phyloP scores from a whole-genome alignment of 371 early-diverging fungal species.

The Haplosporangium sp. region DNA sequence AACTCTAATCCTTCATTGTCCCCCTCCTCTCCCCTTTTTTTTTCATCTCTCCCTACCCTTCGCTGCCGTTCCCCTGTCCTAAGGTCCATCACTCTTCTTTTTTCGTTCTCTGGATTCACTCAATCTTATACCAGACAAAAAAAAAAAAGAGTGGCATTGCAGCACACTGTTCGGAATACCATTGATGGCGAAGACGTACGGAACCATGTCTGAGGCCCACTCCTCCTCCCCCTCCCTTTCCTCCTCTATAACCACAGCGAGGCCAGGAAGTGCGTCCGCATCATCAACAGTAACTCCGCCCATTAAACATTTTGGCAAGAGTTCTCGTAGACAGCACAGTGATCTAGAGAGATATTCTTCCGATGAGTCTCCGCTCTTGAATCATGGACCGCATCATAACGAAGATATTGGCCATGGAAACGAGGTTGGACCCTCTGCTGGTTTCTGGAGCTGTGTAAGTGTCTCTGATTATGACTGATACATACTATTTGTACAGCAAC shows the following conservation, averaged over 20 bases:
- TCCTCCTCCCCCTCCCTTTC: conserved; percentile 27
- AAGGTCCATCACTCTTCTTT: too few species aligned
- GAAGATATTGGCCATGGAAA: conserved; percentile 46
- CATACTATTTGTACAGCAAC: background rate
- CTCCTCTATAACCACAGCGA: conserved; percentile 10
- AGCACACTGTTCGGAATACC: conserved; percentile 2
- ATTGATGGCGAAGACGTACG: conserved; percentile 47
- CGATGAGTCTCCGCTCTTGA: conserved; percentile 46
- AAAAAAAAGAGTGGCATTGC: background rate
- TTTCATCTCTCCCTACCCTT: background rate
- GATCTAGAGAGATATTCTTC: conserved; percentile 22
- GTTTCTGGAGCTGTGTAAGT: conserved; percentile 56
- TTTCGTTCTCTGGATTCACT: background rate
- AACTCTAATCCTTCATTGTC: background rate
- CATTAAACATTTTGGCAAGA: background rate
- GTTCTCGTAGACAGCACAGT: background rate
- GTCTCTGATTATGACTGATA: background rate
- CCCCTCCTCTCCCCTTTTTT: background rate
- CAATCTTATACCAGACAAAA: background rate
- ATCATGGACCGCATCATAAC: conserved; percentile 47
- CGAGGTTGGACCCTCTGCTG: conserved; percentile 51
- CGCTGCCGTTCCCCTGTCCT: background rate
- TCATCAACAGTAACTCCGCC: background rate
- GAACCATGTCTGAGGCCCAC: conserved; percentile 47
- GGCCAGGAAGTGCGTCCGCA: conserved; percentile 2